Conservation (phyloP, 179 eudicot genomes). For the Heliamphora pulchella region DNA sequence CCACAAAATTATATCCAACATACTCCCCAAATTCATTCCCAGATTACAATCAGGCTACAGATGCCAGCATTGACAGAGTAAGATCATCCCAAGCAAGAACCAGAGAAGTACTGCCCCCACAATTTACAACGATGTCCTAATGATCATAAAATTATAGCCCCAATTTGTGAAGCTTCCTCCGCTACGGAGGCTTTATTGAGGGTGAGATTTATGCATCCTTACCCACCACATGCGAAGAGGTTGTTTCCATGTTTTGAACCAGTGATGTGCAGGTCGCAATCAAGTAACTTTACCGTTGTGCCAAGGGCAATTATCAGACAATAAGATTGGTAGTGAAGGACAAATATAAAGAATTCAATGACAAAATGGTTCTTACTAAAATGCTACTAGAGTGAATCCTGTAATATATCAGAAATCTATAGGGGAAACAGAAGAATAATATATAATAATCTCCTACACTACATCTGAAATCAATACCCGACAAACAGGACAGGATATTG, state of each 20-base stretch:
- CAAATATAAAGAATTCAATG: background rate
- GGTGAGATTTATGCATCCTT: slow-evolving; percentile 1
- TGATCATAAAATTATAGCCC: too few species aligned
- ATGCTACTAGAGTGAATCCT: background rate
- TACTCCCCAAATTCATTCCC: too few species aligned
- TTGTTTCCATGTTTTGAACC: background rate
- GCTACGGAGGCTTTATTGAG: background rate
- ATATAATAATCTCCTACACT: background rate
- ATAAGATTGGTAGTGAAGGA: background rate
- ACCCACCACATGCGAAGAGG: background rate
- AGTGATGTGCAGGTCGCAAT: background rate
- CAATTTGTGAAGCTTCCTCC: background rate
- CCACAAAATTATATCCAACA: background rate
- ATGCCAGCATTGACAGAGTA: too few species aligned
- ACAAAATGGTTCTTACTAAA: background rate
- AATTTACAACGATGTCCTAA: background rate
- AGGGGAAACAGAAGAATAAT: background rate
- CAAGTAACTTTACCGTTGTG: background rate
- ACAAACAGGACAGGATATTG: background rate
- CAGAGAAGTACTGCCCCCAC: background rate
- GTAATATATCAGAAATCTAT: background rate
- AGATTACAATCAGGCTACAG: too few species aligned
- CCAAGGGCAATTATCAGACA: background rate
- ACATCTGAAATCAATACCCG: background rate
- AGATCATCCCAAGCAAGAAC: too few species aligned